These are phyloP conservation scores for Abrus pulchellus DNA, from an alignment of 306 rosid genomes.

Conservation along the genomic window DNA sequence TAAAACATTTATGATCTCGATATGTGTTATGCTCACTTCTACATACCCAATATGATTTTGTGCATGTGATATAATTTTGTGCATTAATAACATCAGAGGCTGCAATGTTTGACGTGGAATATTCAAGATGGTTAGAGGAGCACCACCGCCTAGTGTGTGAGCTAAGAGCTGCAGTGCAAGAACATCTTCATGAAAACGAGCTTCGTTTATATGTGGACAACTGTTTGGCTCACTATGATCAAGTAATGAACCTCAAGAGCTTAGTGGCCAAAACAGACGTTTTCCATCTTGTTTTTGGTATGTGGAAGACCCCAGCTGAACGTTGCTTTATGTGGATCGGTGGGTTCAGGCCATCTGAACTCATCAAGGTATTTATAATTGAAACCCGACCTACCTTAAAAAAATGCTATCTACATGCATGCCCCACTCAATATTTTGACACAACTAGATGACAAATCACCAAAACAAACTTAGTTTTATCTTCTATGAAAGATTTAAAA, in stretches of 20 bases:
- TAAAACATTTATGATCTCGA: background rate
- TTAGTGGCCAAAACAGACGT: slow-evolving; percentile 80
- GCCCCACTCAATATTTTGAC: no score
- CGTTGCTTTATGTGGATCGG: slow-evolving; percentile 99
- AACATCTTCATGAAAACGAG: slow-evolving; percentile 83
- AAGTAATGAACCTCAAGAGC: slow-evolving; percentile 72
- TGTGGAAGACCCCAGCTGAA: slow-evolving; percentile 96
- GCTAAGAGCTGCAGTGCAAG: slow-evolving; percentile 87
- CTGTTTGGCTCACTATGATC: slow-evolving; percentile 81
- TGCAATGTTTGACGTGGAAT: slow-evolving; percentile 85
- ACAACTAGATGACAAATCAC: no score
- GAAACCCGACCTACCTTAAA: no score
- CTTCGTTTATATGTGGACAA: slow-evolving; percentile 79
- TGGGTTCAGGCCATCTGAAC: slow-evolving; percentile 88
- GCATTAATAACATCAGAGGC: slow-evolving; percentile 60
- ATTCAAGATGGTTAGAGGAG: slow-evolving; percentile 88
- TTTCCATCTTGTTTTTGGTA: slow-evolving; percentile 86
- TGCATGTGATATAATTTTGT: background rate
- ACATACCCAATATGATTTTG: background rate
- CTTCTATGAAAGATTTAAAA: no score
- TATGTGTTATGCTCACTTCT: background rate
- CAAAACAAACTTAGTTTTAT: no score
- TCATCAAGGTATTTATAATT: slow-evolving; percentile 73
- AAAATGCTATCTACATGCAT: no score
- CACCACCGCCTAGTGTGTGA: slow-evolving; percentile 81